Percentiles rank a stretch among this genome's conserved stretches.
phyloP scores from a whole-genome alignment of 148 eudicot genomes.

The Silene latifolia region DNA sequence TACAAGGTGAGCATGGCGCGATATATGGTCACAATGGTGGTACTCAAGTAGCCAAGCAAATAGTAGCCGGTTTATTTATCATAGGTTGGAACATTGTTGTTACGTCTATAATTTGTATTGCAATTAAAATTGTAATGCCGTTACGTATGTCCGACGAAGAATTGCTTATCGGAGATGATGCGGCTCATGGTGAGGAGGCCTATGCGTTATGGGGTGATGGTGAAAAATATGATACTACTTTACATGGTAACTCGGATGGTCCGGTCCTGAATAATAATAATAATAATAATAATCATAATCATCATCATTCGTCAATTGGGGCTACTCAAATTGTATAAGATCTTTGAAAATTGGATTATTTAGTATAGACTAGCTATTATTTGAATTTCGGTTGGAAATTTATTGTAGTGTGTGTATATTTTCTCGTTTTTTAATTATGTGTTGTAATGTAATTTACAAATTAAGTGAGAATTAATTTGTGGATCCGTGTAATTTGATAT shows the following conservation, averaged over 20 bases:
- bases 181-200: conserved; percentile 73
- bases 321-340: conserved; percentile 48
- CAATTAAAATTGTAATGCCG: conserved; percentile 34
- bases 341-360: neutral
- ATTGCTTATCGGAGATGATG: conserved; percentile 53
- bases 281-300: too few relatives aligned
- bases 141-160: conserved; percentile 55
- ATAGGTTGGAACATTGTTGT: conserved; percentile 55
- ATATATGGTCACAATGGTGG: conserved; percentile 52
- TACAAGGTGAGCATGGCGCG: conserved; percentile 35
- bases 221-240: conserved; percentile 40
- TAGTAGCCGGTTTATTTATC: conserved; percentile 47
- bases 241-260: conserved; percentile 27
- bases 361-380: neutral
- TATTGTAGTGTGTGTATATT: too few relatives aligned
- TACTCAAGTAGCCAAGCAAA: conserved; percentile 42
- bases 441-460: neutral
- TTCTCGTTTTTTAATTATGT: too few relatives aligned
- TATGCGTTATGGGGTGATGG: conserved; percentile 77
- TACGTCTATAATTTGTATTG: conserved; percentile 45
- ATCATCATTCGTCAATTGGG: conserved; percentile 35
- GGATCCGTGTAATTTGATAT: too few relatives aligned
- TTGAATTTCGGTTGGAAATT: neutral
- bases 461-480: neutral
- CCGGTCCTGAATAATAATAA: neutral